Evolutionary conservation across 208 protist genomes (phyloP).

Genomic region (Kentomonas sorsogonicus): DNA sequence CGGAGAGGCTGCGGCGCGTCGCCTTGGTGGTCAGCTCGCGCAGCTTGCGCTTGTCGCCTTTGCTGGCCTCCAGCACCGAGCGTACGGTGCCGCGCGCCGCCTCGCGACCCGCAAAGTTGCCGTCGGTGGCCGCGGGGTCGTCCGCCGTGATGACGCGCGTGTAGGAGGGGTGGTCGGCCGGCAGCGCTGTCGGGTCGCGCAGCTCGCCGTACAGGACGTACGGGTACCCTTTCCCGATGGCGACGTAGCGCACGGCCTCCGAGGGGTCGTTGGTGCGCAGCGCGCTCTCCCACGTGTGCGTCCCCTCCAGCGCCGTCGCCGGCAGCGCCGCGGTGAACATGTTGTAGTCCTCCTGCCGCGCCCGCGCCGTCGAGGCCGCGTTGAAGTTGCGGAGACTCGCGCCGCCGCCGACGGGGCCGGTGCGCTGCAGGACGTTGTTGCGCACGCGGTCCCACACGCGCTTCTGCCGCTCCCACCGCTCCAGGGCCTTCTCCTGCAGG

Average conservation of each 20-base stretch:
- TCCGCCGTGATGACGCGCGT: conserved; percentile 45
- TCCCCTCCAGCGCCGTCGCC: conserved; percentile 15
- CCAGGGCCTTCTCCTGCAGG: conserved; percentile 61
- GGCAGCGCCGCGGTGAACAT: conserved; percentile 41
- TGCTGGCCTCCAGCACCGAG: neutral
- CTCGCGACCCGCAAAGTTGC: neutral
- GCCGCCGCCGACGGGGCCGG: neutral
- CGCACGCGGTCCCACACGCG: conserved; percentile 47
- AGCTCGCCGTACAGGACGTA: conserved; percentile 64
- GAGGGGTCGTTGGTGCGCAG: conserved; percentile 32
- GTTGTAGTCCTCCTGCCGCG: conserved; percentile 44
- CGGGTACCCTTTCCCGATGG: conserved; percentile 58
- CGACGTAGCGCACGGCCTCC: conserved; percentile 42
- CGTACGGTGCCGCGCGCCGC: neutral
- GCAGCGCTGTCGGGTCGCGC: conserved; percentile 24
- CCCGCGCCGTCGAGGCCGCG: conserved; percentile 28
- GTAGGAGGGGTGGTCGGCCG: conserved; percentile 32
- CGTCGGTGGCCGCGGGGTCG: neutral
- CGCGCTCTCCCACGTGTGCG: conserved; percentile 50
- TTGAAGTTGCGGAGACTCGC: conserved; percentile 29
- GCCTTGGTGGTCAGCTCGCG: neutral
- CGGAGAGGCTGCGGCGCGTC: neutral
- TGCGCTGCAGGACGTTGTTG: conserved; percentile 7
- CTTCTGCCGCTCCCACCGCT: conserved; percentile 59
- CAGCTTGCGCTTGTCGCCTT: neutral